Base-by-base conservation (phyloP, 441 rosid species). In the Macaranga tanarius region DNA sequence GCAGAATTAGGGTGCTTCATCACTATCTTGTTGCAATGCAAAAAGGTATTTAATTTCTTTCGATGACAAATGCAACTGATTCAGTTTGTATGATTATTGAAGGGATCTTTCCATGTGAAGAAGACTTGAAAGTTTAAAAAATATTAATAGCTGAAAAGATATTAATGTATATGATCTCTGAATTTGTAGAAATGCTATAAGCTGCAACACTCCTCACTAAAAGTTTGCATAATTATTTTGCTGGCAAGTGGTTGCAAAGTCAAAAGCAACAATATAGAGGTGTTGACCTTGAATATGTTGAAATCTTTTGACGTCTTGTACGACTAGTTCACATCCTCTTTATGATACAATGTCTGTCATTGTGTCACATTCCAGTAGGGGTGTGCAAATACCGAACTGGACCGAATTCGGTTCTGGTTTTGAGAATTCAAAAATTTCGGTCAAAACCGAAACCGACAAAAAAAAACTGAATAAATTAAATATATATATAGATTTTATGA, bases 11-110 rank as follows among this genome's bases (percentile, higher is more conserved):
- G 81, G 96, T 95, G 76, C 93, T 95, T 74, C 92, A 86, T 78
- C 97, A 92, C 65, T 91, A 90, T 76, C 99, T 92, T 72, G 84
- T 73, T 28, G 91, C 91, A 19, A 92, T 95, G 98, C 91, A 92
- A 81, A 91, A 92, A 82, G 98, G 99, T 95, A 82, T 1, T 10
- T 12, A 52, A n/a, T 9, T 54, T 70, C 42, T 20, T 64, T 62
- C 9, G 23, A 47, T 45, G 50, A 59, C 47, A 62, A 42, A 55
- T 52, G 31, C 61, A 44, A 58, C 47, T 20, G 54, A 58, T 70
- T 59, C 57, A 45, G 3, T 25, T 15, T 44, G 10, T 8, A 11
- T n/a, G 10, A 10, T 45, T 4, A 31, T 38, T 68, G 42, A 28
- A 15, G 63, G 20, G 50, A 9, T 56, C 22, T 40, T 5, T 12